A percentile compares a stretch with the other conserved stretches of the same genome.
These are phyloP conservation scores for Penicillium sp. DNA, from an alignment of 2,329 filamentous ascomycete species.

Conservation along the genomic window DNA sequence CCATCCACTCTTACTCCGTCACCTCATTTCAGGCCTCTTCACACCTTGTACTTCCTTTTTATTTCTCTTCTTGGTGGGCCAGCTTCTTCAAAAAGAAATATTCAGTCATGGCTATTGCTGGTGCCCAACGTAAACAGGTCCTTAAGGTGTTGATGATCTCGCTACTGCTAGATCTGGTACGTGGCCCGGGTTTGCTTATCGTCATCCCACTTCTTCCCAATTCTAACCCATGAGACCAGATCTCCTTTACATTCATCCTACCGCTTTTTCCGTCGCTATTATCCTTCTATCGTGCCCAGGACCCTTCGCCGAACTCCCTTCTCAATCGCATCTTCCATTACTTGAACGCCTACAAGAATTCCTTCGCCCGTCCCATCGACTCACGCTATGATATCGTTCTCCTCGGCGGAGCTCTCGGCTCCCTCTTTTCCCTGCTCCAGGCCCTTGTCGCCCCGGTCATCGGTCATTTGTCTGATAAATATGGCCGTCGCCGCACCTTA, in stretches of 20 bases:
- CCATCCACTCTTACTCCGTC: neutral
- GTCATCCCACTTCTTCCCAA: neutral
- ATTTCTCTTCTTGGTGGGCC: neutral
- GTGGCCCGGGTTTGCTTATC: conserved; percentile 26
- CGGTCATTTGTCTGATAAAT: conserved; percentile 79
- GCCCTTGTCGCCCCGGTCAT: conserved; percentile 91
- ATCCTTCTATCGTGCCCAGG: conserved; percentile 89
- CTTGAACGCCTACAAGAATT: conserved; percentile 91
- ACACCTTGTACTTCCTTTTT: neutral
- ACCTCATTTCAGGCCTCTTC: neutral
- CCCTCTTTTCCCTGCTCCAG: conserved; percentile 89
- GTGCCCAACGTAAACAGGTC: conserved; percentile 69
- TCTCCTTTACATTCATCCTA: conserved; percentile 98
- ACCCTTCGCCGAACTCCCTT: conserved; percentile 63
- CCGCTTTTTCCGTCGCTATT: conserved; percentile 93
- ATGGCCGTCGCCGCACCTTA: conserved; percentile 83
- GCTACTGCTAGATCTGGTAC: conserved; percentile 82
- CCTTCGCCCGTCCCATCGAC: conserved; percentile 89
- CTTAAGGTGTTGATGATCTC: conserved; percentile 86
- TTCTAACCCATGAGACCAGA: conserved; percentile 52
- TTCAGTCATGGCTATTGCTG: conserved; percentile 36
- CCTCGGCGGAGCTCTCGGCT: conserved; percentile 88
- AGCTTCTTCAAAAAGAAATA: neutral
- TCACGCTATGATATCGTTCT: conserved; percentile 96
- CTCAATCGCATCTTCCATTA: conserved; percentile 77